Evolutionary conservation across 108 stramenopile genomes (phyloP), one percentile per base, ranked within the genome.

Genomic region (Stephanodiscus minutulus): DNA sequence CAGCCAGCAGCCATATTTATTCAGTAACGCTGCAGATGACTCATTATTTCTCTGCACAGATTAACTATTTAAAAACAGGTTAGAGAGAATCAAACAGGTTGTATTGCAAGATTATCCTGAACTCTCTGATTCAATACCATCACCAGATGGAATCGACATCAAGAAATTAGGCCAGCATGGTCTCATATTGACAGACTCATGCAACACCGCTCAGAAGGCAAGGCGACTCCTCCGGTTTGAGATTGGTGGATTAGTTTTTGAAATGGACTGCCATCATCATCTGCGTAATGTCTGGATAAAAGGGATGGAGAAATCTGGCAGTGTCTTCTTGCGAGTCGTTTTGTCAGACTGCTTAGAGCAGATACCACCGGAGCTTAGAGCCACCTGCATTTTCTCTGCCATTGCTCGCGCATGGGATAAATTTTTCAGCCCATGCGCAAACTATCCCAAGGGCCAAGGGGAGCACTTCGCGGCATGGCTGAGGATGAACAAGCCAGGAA

Each of bases 371-470:
- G 27, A 25, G 21, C 41, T 61, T 8, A 22, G 7, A 20, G 60
- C 33, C 21, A 41, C 60, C 21, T 21, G 7, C 21, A 27, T 46
- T 9, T 46, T 22, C 25, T 39, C 22, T 9, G 37, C 35, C 1
- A 37, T 61, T 46, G 43, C 46, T 22, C 61, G 61, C 35, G 61
- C 61, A 9, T 39, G 22, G 31, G 31, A 61, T 36, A 61, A 47
- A 47, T 24, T 37, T 9, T 61, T 61, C 46, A 46, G 43, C 5
- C 36, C 41, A 9, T 22, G 25, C 8, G 61, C 61, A 27, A 61
- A 61, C 35, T 61, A 61, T 47, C 61, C 61, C 22, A 61, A 61
- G 27, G 61, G 61, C 37, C 61, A 61, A 21, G 61, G 61, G 7
- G 61, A 22, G 41, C 43, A 37, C 8, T 61, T 61, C 13, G 22